Percentiles rank a stretch among this genome's conserved stretches.
Evolutionary conservation across 1,284 basidiomycete species (phyloP).

Genomic region (Amylostereum areolatum): DNA sequence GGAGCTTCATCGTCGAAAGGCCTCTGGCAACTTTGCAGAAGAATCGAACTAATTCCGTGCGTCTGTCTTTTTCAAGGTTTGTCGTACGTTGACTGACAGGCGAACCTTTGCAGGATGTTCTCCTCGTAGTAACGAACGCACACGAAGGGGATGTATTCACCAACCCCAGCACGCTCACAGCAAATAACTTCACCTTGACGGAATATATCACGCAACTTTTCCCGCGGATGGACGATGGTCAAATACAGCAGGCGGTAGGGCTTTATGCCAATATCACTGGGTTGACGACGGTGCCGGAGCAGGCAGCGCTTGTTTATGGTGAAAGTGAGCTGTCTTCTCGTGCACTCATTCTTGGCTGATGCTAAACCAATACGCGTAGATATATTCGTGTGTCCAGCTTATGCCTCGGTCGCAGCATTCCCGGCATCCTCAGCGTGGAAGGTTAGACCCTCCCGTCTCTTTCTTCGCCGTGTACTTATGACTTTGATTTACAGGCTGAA

Average conservation of each 20-base stretch:
- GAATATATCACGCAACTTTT: constrained; percentile 32
- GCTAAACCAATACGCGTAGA: constrained; percentile 16
- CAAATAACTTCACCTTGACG: constrained; percentile 18
- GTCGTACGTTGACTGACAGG: background rate
- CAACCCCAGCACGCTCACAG: constrained; percentile 19
- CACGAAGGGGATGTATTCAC: constrained; percentile 29
- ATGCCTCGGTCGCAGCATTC: constrained; percentile 26
- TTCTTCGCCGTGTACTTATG: background rate
- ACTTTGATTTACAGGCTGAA: constrained; percentile 19
- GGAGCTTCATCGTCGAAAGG: constrained; percentile 34
- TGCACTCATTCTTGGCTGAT: background rate
- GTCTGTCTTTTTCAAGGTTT: background rate
- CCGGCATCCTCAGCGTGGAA: constrained; percentile 22
- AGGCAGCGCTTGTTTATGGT: constrained; percentile 32
- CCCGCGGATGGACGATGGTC: constrained; percentile 22
- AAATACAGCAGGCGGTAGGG: constrained; percentile 20
- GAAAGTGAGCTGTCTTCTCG: constrained; percentile 30
- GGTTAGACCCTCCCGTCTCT: constrained; percentile 13
- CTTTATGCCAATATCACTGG: constrained; percentile 18
- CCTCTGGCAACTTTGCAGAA: constrained; percentile 30
- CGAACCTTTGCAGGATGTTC: constrained; percentile 16
- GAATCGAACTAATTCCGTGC: background rate
- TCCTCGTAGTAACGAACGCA: constrained; percentile 30
- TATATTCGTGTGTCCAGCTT: constrained; percentile 33
- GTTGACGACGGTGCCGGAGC: constrained; percentile 10